phyloP scores from a whole-genome alignment of 441 rosid species.

The Omphalea diandra region DNA sequence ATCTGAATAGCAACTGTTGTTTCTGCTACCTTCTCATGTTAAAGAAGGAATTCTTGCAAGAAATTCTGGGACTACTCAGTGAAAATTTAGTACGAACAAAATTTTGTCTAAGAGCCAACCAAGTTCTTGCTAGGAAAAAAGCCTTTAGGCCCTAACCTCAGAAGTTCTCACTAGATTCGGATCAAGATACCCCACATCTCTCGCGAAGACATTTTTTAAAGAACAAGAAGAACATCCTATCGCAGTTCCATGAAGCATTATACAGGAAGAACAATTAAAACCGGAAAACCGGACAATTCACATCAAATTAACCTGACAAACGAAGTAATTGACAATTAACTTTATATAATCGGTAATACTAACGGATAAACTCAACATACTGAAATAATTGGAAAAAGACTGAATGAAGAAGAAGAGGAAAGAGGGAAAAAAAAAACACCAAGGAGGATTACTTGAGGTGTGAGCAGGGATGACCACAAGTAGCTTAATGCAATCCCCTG shows the following conservation, averaged over 20 bases:
- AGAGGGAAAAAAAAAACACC: slow-evolving; percentile 1
- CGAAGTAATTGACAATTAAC: background rate
- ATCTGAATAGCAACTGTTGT: background rate
- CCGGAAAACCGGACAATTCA: background rate
- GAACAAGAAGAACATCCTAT: background rate
- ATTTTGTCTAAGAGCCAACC: slow-evolving; percentile 8
- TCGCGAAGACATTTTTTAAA: background rate
- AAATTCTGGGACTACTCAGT: background rate
- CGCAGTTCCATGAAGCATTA: background rate
- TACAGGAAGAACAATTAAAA: background rate
- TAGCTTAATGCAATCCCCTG: slow-evolving; percentile 86
- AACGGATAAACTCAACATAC: background rate
- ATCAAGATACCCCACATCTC: background rate
- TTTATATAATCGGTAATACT: background rate
- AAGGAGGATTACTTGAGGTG: slow-evolving; percentile 46
- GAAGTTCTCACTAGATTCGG: background rate
- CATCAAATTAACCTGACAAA: background rate
- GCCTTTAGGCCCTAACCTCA: background rate
- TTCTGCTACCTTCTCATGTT: background rate
- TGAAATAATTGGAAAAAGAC: background rate
- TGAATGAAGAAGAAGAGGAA: background rate
- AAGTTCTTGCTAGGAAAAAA: background rate
- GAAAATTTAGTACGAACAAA: background rate
- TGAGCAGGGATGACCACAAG: slow-evolving; percentile 76
- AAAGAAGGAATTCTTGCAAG: background rate